Evolutionary conservation across 2,329 filamentous ascomycete genomes (phyloP).

Genomic region (Hymenoscyphus albidus): DNA sequence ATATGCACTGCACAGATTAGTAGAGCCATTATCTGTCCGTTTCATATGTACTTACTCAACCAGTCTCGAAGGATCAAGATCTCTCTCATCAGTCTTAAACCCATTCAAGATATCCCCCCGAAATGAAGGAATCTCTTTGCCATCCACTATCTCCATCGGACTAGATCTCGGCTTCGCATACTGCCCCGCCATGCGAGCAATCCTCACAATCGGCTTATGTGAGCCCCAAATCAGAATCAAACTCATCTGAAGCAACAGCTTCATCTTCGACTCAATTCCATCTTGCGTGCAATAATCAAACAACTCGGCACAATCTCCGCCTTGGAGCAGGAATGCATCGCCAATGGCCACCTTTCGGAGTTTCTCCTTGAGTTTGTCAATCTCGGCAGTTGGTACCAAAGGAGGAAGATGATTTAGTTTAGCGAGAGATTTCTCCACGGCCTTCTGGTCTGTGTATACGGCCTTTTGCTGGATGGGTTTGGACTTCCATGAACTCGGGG

Average conservation of each 20-base stretch:
- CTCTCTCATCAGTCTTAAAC: slow-evolving; percentile 69
- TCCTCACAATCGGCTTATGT: slow-evolving; percentile 79
- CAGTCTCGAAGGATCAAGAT: slow-evolving; percentile 77
- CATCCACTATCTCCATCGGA: slow-evolving; percentile 77
- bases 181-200: slow-evolving; percentile 94
- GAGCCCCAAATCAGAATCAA: slow-evolving; percentile 89
- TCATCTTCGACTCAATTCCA: slow-evolving; percentile 93
- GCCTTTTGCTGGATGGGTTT: slow-evolving; percentile 78
- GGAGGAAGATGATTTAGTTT: slow-evolving; percentile 70
- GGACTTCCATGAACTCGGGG: slow-evolving; percentile 66
- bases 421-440: slow-evolving; percentile 55
- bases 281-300: slow-evolving; percentile 93
- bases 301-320: slow-evolving; percentile 93
- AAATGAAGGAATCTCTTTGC: slow-evolving; percentile 81
- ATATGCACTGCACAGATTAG: slow-evolving; percentile 63
- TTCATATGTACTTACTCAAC: slow-evolving; percentile 52
- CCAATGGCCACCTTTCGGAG: slow-evolving; percentile 84
- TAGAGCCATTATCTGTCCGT: neutral
- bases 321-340: slow-evolving; percentile 90
- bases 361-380: slow-evolving; percentile 71
- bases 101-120: slow-evolving; percentile 95
- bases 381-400: slow-evolving; percentile 76
- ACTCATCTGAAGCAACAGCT: slow-evolving; percentile 94
- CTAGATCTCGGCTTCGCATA: slow-evolving; percentile 94
- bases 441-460: slow-evolving; percentile 59